These are phyloP conservation scores for Neurospora cerealis DNA, from an alignment of 495 filamentous ascomycete species.

Conservation along the genomic window DNA sequence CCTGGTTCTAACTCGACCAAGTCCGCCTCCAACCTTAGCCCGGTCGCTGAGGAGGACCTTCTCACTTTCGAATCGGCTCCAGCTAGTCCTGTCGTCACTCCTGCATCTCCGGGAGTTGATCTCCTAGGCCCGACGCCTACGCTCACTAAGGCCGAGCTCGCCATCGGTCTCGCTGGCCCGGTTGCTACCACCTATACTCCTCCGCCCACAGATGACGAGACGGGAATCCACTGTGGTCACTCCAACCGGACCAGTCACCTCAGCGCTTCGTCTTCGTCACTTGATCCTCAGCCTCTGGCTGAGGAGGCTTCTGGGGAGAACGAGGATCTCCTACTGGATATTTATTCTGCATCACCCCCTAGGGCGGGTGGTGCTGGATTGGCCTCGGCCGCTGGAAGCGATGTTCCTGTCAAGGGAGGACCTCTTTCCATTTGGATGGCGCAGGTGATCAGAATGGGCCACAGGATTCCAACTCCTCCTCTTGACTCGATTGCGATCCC, in stretches of 20 bases:
- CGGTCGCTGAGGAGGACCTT: background rate
- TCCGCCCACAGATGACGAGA: background rate
- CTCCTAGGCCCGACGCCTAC: background rate
- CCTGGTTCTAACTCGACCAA: background rate
- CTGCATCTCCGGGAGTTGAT: background rate
- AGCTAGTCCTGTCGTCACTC: background rate
- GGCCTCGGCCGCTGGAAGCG: background rate
- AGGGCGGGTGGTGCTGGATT: background rate
- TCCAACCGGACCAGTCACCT: background rate
- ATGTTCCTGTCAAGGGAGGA: background rate
- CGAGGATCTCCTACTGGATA: background rate
- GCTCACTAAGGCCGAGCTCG: background rate
- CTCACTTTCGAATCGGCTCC: background rate
- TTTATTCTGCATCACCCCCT: background rate
- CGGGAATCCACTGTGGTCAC: background rate
- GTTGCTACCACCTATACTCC: background rate
- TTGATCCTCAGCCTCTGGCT: background rate
- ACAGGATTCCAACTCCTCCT: background rate
- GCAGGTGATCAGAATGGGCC: background rate
- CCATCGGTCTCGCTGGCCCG: background rate
- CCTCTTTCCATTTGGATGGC: background rate
- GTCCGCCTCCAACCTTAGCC: background rate
- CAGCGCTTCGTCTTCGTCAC: background rate
- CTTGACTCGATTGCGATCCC: background rate
- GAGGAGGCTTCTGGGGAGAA: background rate